Evolutionary conservation across 208 protist species (phyloP).

Genomic region (Trypanosoma cruzi): DNA sequence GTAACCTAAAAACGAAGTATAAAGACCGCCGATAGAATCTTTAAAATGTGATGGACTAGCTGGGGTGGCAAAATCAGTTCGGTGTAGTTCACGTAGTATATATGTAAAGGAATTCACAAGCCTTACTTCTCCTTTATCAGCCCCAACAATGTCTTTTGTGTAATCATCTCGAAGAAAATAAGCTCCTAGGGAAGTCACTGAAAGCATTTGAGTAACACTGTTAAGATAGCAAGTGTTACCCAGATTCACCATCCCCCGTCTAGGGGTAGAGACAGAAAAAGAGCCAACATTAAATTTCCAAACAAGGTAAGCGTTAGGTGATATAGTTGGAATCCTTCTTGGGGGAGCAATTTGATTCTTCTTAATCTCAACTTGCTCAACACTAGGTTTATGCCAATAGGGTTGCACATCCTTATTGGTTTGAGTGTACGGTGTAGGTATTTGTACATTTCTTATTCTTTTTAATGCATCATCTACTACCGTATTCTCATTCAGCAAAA

Average conservation of each 20-base stretch:
- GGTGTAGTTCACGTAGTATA: constrained; percentile 83
- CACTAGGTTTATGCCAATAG: constrained; percentile 8
- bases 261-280: constrained; percentile 19
- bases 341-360: constrained; percentile 14
- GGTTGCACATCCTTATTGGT: neutral
- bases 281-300: constrained; percentile 37
- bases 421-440: neutral
- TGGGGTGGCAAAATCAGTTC: constrained; percentile 42
- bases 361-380: neutral
- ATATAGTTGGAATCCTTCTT: constrained; percentile 6
- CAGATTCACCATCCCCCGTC: constrained; percentile 89
- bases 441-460: constrained; percentile 5
- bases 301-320: constrained; percentile 29
- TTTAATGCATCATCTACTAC: constrained; percentile 7
- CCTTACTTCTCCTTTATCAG: constrained; percentile 28
- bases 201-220: constrained; percentile 83
- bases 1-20: constrained; percentile 69
- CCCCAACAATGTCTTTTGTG: constrained; percentile 38
- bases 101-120: constrained; percentile 74
- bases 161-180: constrained; percentile 92
- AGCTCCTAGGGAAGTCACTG: constrained; percentile 73
- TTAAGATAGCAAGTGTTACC: constrained; percentile 96
- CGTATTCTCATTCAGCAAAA: constrained; percentile 23
- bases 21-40: constrained; percentile 59
- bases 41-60: constrained; percentile 89